phyloP scores from a whole-genome alignment of 2,329 filamentous ascomycete genomes.

The Pseudogymnoascus sp. region DNA sequence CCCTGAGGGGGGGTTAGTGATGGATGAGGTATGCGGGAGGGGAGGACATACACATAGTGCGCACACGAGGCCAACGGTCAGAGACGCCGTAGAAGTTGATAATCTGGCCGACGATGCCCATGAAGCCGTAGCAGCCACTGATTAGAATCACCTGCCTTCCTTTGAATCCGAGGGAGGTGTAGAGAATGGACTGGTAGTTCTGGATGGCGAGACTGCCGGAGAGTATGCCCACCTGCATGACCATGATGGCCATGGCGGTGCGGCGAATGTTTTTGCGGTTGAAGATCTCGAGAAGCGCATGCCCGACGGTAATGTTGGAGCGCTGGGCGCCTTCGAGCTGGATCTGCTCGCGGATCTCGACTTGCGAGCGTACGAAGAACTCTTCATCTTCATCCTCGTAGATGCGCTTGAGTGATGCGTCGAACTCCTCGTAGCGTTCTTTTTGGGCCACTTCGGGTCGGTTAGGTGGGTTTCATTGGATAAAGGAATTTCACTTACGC shows the following conservation, averaged over 20 bases:
- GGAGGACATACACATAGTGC: conserved; percentile 12
- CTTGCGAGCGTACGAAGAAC: conserved; percentile 19
- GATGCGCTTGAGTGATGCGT: conserved; percentile 21
- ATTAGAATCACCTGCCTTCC: conserved; percentile 41
- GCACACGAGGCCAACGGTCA: conserved; percentile 26
- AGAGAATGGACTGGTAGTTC: conserved; percentile 30
- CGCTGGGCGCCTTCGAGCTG: conserved; percentile 16
- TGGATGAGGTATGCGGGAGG: conserved; percentile 14
- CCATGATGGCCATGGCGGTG: conserved; percentile 24
- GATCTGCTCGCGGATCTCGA: conserved; percentile 24
- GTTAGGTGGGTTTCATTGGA: neutral
- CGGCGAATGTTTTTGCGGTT: conserved; percentile 25
- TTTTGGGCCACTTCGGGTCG: conserved; percentile 13
- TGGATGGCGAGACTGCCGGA: conserved; percentile 28
- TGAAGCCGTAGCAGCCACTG: conserved; percentile 36
- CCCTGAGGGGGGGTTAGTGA: conserved; percentile 18
- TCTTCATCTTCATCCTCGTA: conserved; percentile 22
- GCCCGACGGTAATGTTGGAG: neutral
- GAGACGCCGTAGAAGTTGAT: conserved; percentile 26
- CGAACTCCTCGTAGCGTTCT: conserved; percentile 24
- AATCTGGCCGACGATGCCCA: conserved; percentile 27
- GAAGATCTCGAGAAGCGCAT: conserved; percentile 22
- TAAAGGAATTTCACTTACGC: conserved; percentile 10
- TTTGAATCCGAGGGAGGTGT: conserved; percentile 40
- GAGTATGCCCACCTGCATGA: conserved; percentile 28